Conservation (phyloP, 2,329 filamentous ascomycete species). For the Fusarium equiseti region DNA sequence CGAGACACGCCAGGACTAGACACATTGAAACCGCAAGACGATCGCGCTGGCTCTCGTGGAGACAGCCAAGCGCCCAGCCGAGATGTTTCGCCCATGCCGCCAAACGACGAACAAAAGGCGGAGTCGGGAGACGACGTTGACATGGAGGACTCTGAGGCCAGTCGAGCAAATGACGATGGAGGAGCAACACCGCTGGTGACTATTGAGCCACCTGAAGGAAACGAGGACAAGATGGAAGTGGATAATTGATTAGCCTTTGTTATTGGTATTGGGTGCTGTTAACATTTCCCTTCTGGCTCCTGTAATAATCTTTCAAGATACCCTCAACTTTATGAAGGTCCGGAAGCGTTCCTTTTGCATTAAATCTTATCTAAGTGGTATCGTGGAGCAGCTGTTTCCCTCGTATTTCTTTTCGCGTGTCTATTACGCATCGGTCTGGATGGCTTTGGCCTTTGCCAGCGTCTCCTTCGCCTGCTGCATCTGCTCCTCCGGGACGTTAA, state of each 20-base stretch:
- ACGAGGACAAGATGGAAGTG: slow-evolving; percentile 74
- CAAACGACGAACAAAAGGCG: slow-evolving; percentile 51
- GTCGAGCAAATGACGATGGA: slow-evolving; percentile 58
- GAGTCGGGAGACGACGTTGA: slow-evolving; percentile 67
- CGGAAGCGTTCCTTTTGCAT: slow-evolving; percentile 17
- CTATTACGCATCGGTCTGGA: slow-evolving; percentile 25
- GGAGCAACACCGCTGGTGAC: slow-evolving; percentile 59
- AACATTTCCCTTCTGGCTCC: not conserved
- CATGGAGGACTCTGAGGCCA: slow-evolving; percentile 64
- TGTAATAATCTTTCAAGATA: slow-evolving; percentile 44
- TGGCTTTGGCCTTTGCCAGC: slow-evolving; percentile 62
- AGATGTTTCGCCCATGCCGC: slow-evolving; percentile 48
- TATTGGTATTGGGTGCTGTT: not conserved
- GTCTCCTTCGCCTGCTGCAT: slow-evolving; percentile 67
- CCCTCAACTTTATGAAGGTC: slow-evolving; percentile 40
- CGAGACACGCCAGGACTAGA: slow-evolving; percentile 49
- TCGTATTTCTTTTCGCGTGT: not conserved
- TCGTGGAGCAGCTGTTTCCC: slow-evolving; percentile 21
- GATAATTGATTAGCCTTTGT: slow-evolving; percentile 54
- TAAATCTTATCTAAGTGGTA: slow-evolving; percentile 33
- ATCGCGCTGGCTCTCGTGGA: slow-evolving; percentile 33
- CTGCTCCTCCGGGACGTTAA: slow-evolving; percentile 61
- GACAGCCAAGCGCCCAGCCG: slow-evolving; percentile 49
- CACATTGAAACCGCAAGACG: slow-evolving; percentile 40
- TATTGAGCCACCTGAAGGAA: slow-evolving; percentile 61